Conservation (phyloP, 2,329 filamentous ascomycete species). For the Aspergillus uvarum region DNA sequence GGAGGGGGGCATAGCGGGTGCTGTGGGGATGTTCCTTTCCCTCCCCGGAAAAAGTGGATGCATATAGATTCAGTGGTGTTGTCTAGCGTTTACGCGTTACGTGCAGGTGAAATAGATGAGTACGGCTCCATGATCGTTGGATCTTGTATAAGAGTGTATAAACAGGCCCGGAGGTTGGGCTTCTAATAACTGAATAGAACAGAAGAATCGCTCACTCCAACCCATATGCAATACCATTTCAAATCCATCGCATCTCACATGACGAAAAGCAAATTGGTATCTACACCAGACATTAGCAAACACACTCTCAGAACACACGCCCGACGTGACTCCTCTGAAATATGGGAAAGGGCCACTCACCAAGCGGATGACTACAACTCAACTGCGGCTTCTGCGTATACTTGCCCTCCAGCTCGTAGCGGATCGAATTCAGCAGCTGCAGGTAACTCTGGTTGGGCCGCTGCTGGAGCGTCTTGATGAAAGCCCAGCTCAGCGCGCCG, state of each 20-base stretch:
- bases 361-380: slow-evolving; percentile 91
- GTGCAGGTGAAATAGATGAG: too few species aligned
- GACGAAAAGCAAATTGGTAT: slow-evolving; percentile 65
- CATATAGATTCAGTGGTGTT: too few species aligned
- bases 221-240: slow-evolving; percentile 1
- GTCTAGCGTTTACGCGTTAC: too few species aligned
- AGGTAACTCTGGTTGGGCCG: slow-evolving; percentile 94
- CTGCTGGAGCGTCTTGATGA: slow-evolving; percentile 83
- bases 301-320: background rate
- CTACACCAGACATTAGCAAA: slow-evolving; percentile 38
- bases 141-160: too few species aligned
- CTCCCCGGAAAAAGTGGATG: too few species aligned
- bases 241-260: slow-evolving; percentile 50
- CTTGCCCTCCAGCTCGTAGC: slow-evolving; percentile 80
- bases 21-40: too few species aligned
- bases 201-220: background rate
- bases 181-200: too few species aligned
- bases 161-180: too few species aligned
- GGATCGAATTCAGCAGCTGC: slow-evolving; percentile 88
- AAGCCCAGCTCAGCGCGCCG: slow-evolving; percentile 96
- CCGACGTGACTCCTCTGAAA: too few species aligned
- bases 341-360: slow-evolving; percentile 57
- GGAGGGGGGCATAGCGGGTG: background rate
- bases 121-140: too few species aligned
- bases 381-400: slow-evolving; percentile 96